Conservation (phyloP, 2,329 filamentous ascomycete species). For the Neurospora sp. region DNA sequence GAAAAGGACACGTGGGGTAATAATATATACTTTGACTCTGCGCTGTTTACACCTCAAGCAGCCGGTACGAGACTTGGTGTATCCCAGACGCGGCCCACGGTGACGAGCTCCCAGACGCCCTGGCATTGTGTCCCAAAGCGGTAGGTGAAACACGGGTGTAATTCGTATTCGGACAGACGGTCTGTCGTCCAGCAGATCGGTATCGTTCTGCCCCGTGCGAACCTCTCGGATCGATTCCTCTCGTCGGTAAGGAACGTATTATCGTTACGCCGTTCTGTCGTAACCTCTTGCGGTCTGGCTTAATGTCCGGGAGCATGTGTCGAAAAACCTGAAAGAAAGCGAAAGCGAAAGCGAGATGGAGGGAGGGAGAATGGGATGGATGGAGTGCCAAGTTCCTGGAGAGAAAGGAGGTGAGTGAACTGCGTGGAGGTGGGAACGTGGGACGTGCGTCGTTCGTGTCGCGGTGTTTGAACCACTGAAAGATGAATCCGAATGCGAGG, state of each 20-base stretch:
- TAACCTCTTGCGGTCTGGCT: background rate
- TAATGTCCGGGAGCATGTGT: background rate
- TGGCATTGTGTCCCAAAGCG: background rate
- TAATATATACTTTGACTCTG: conserved; percentile 25
- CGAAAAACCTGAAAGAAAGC: background rate
- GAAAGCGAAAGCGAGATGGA: conserved; percentile 10
- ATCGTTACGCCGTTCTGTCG: background rate
- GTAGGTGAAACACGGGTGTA: background rate
- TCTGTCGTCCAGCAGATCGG: background rate
- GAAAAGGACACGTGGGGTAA: background rate
- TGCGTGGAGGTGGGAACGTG: background rate
- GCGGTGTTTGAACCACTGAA: background rate
- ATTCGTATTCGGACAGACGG: background rate
- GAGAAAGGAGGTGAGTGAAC: background rate
- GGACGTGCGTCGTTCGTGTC: background rate
- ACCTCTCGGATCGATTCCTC: background rate
- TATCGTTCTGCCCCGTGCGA: background rate
- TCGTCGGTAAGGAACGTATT: background rate
- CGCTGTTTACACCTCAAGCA: conserved; percentile 27
- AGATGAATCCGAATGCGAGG: background rate
- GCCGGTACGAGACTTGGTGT: conserved; percentile 27
- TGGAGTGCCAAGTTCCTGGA: background rate
- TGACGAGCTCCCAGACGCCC: background rate
- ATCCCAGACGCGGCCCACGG: conserved; percentile 20
- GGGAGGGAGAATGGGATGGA: background rate